phyloP scores from a whole-genome alignment of 208 protist species.

The Trypanosoma scelopori region DNA sequence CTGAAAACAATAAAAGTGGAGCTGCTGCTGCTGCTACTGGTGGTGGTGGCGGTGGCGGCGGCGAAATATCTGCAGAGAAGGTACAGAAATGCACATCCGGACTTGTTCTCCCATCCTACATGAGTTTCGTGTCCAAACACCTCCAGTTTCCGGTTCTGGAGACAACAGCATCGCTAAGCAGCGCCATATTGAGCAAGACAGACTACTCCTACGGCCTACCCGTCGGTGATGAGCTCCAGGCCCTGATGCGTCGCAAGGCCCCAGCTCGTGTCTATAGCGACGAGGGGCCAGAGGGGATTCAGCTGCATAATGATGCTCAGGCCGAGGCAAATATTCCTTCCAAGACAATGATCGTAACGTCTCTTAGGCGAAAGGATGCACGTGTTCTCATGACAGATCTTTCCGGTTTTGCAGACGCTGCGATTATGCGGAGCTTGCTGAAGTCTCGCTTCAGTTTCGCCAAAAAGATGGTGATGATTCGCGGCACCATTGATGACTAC shows the following conservation, averaged over 20 bases:
- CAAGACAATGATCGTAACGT: slow-evolving; percentile 45
- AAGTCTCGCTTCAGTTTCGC: slow-evolving; percentile 66
- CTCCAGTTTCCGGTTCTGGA: slow-evolving; percentile 79
- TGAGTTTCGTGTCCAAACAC: slow-evolving; percentile 61
- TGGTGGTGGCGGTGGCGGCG: slow-evolving; percentile 34
- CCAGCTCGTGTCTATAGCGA: slow-evolving; percentile 57
- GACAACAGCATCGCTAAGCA: slow-evolving; percentile 38
- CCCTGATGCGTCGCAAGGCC: slow-evolving; percentile 59
- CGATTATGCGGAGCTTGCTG: slow-evolving; percentile 60
- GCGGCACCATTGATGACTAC: slow-evolving; percentile 53
- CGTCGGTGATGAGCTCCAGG: slow-evolving; percentile 71
- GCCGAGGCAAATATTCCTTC: slow-evolving; percentile 83
- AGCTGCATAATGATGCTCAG: slow-evolving; percentile 81
- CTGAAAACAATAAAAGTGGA: slow-evolving; percentile 32
- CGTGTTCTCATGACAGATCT: slow-evolving; percentile 74
- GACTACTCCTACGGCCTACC: slow-evolving; percentile 82
- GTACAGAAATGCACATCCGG: slow-evolving; percentile 40
- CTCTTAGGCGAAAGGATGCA: slow-evolving; percentile 37
- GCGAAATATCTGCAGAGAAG: slow-evolving; percentile 9
- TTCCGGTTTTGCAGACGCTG: slow-evolving; percentile 63
- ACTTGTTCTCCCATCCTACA: slow-evolving; percentile 61
- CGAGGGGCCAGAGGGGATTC: slow-evolving; percentile 53
- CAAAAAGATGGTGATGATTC: slow-evolving; percentile 78
- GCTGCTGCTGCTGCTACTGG: slow-evolving; percentile 18
- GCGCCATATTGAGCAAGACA: slow-evolving; percentile 41